Conservation (phyloP, 83 land plant species). For the Thuja plicata region DNA sequence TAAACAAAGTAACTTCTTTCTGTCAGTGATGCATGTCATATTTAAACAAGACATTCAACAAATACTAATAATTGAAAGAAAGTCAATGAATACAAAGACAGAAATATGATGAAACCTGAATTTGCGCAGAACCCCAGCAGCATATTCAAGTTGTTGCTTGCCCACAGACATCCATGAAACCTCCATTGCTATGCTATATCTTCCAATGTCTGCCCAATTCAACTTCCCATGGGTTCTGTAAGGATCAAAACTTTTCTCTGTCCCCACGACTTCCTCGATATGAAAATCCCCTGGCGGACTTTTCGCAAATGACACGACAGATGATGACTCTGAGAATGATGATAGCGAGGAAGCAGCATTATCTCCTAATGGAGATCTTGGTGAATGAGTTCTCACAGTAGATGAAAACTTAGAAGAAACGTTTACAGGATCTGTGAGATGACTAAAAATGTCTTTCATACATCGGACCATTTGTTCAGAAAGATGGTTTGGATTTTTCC, state of each 20-base stretch:
- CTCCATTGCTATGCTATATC: conserved; percentile 60
- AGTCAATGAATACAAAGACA: not conserved
- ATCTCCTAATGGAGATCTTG: conserved; percentile 56
- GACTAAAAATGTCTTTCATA: conserved; percentile 76
- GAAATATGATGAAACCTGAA: conserved; percentile 51
- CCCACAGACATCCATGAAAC: conserved; percentile 90
- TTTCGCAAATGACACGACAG: conserved; percentile 33
- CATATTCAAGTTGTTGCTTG: conserved; percentile 84
- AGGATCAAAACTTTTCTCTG: conserved; percentile 58
- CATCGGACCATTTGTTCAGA: conserved; percentile 87
- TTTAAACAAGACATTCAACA: not conserved
- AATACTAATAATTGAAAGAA: not conserved
- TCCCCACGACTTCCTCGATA: conserved; percentile 33
- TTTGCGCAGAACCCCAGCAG: conserved; percentile 61
- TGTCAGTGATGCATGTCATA: not conserved
- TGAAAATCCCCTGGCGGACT: conserved; percentile 56
- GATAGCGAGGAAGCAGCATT: conserved; percentile 52
- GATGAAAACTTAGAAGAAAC: conserved; percentile 22
- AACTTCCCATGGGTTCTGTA: conserved; percentile 71
- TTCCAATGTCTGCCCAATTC: conserved; percentile 73
- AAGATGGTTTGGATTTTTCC: conserved; percentile 61
- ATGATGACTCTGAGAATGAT: conserved; percentile 64
- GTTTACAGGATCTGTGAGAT: conserved; percentile 55
- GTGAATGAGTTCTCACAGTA: conserved; percentile 22
- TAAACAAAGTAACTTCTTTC: not conserved